Conservation (phyloP, 176 grass and related monocot species). For the Musa beccarii region DNA sequence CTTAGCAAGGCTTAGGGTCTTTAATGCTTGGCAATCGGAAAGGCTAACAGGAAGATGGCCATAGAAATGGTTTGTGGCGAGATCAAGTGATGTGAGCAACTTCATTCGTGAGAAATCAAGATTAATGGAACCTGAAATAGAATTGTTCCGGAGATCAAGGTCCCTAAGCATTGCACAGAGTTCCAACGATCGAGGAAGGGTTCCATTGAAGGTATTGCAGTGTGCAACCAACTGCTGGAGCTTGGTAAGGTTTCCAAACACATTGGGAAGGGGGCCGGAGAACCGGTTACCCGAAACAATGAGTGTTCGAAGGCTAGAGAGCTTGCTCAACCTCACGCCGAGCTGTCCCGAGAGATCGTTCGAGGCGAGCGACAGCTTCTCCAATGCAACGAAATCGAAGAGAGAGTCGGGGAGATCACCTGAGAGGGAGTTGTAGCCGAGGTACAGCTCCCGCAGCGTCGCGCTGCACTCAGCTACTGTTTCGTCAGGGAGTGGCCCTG, state of each 20-base stretch:
- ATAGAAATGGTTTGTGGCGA: conserved; percentile 63
- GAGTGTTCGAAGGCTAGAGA: conserved; percentile 44
- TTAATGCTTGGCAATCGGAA: conserved; percentile 44
- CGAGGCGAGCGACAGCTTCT: conserved; percentile 47
- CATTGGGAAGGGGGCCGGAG: conserved; percentile 62
- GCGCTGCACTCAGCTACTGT: conserved; percentile 31
- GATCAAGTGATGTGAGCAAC: conserved; percentile 48
- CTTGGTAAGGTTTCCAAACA: conserved; percentile 44
- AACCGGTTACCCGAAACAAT: conserved; percentile 58
- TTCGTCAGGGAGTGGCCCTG: conserved; percentile 35
- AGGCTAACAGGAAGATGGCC: conserved; percentile 56
- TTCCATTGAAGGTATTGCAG: conserved; percentile 52
- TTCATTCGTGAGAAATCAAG: conserved; percentile 68
- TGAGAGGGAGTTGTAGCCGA: conserved; percentile 46
- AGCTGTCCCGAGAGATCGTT: conserved; percentile 52
- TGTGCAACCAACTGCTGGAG: conserved; percentile 47
- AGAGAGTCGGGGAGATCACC: conserved; percentile 53
- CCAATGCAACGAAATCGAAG: conserved; percentile 42
- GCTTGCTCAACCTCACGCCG: conserved; percentile 25
- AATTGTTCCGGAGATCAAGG: conserved; percentile 81
- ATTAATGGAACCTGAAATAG: conserved; percentile 45
- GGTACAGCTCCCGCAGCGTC: conserved; percentile 42
- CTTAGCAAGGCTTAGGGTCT: conserved; percentile 75
- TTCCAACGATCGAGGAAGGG: conserved; percentile 49
- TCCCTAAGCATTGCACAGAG: conserved; percentile 35